Evolutionary conservation across 2,329 filamentous ascomycete species (phyloP).

Genomic region (Pestalotiopsis sp.): DNA sequence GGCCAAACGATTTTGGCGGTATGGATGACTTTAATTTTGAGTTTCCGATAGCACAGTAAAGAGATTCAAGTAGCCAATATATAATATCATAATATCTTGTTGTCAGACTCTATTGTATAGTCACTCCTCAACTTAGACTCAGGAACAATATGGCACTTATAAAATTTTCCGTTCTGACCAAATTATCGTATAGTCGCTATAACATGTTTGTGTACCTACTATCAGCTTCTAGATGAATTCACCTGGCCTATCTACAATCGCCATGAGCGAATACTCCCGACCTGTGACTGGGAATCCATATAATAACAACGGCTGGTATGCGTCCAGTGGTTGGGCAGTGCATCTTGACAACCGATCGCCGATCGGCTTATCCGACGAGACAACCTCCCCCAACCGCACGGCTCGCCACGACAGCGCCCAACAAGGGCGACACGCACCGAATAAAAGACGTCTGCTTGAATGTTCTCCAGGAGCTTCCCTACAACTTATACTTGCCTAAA

Average conservation of each 20-base stretch:
- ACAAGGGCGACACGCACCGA: not conserved
- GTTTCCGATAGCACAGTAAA: constrained; percentile 6
- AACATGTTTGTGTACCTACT: too few species aligned
- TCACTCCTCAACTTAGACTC: too few species aligned
- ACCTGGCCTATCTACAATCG: too few species aligned
- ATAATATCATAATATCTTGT: not conserved
- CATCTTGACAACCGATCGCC: not conserved
- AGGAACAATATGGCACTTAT: too few species aligned
- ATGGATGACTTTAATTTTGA: constrained; percentile 11
- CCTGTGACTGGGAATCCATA: not conserved
- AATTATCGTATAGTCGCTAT: too few species aligned
- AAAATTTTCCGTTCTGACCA: too few species aligned
- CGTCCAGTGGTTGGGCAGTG: not conserved
- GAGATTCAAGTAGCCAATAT: not conserved
- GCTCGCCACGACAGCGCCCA: not conserved
- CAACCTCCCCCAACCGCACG: not conserved
- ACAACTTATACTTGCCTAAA: constrained; percentile 1
- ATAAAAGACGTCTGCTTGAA: constrained; percentile 1
- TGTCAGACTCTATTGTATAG: too few species aligned
- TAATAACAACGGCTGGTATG: not conserved
- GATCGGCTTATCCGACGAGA: constrained; percentile 10
- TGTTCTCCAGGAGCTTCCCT: not conserved
- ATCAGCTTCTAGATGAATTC: too few species aligned
- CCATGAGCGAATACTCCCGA: not conserved
- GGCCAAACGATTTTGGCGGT: constrained; percentile 12